Conservation (phyloP, 2,329 filamentous ascomycete species). For the Epichloe sp. region DNA sequence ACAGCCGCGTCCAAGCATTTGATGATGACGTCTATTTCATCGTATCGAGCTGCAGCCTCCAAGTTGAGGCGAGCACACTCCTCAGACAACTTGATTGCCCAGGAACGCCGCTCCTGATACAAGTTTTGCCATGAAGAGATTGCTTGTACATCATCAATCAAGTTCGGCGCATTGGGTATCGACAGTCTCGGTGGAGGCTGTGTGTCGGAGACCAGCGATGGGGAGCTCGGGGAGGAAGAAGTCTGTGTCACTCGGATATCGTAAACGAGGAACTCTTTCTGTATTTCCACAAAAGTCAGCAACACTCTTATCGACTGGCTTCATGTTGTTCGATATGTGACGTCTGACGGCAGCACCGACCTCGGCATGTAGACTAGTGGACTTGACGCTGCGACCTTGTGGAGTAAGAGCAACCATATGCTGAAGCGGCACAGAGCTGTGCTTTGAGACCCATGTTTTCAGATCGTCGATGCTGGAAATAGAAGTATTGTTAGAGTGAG, state of each 20-base stretch:
- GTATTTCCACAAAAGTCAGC: neutral
- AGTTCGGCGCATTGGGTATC: conserved; percentile 62
- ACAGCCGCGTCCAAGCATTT: conserved; percentile 74
- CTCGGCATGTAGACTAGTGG: conserved; percentile 68
- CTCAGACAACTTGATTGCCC: conserved; percentile 60
- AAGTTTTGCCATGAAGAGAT: conserved; percentile 80
- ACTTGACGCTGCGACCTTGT: conserved; percentile 72
- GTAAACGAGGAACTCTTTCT: conserved; percentile 88
- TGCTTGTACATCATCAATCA: conserved; percentile 64
- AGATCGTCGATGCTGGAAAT: conserved; percentile 63
- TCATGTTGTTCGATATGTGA: neutral
- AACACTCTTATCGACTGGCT: neutral
- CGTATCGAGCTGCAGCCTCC: conserved; percentile 50
- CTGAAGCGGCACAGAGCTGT: conserved; percentile 59
- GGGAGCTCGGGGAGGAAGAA: conserved; percentile 30
- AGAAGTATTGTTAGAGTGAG: neutral
- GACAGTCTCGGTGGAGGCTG: conserved; percentile 41
- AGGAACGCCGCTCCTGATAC: conserved; percentile 67
- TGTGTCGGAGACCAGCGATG: conserved; percentile 33
- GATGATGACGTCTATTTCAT: conserved; percentile 63
- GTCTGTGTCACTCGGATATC: conserved; percentile 63
- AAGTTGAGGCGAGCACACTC: conserved; percentile 55
- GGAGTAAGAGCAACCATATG: conserved; percentile 80
- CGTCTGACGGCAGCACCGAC: conserved; percentile 30
- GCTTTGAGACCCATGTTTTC: conserved; percentile 64